These are phyloP conservation scores for Yamadazyma scolyti DNA, from an alignment of 805 yeast genomes.

Conservation along the genomic window DNA sequence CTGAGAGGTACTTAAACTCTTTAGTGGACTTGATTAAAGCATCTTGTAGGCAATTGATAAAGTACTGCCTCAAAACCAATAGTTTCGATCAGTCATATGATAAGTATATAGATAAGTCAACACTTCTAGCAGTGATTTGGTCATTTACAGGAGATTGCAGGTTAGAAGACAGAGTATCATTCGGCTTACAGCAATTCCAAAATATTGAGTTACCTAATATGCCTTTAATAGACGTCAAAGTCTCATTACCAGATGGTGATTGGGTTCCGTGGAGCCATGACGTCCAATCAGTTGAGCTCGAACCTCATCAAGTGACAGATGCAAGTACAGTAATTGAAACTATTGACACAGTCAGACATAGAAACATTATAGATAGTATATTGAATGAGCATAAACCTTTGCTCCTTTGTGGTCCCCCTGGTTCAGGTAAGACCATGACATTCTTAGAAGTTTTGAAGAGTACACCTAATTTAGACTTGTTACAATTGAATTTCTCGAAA, in stretches of 20 bases:
- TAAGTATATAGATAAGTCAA: constrained; percentile 26
- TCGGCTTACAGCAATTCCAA: no score
- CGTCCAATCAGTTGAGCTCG: constrained; percentile 45
- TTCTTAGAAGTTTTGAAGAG: constrained; percentile 62
- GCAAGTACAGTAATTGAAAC: constrained; percentile 77
- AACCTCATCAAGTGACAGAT: constrained; percentile 53
- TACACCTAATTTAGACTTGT: constrained; percentile 54
- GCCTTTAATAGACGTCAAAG: no score
- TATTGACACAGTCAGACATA: constrained; percentile 69
- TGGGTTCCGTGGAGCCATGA: constrained; percentile 10
- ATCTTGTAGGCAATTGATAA: constrained; percentile 23
- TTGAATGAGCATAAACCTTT: constrained; percentile 56
- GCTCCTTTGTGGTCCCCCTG: constrained; percentile 92
- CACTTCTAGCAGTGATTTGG: constrained; percentile 51
- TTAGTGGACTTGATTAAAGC: constrained; percentile 38
- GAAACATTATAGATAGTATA: constrained; percentile 52
- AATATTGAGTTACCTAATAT: no score
- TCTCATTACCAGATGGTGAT: constrained; percentile 8
- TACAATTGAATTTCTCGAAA: constrained; percentile 78
- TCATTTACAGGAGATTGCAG: constrained; percentile 59
- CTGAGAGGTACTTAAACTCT: constrained; percentile 33
- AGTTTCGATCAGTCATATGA: neutral
- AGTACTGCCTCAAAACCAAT: constrained; percentile 1
- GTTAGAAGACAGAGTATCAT: constrained; percentile 28
- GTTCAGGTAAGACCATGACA: constrained; percentile 95